Evolutionary conservation across 129 eudicot genomes (phyloP), one percentile per base, ranked within the genome.

Genomic region (Cynara cardunculus): DNA sequence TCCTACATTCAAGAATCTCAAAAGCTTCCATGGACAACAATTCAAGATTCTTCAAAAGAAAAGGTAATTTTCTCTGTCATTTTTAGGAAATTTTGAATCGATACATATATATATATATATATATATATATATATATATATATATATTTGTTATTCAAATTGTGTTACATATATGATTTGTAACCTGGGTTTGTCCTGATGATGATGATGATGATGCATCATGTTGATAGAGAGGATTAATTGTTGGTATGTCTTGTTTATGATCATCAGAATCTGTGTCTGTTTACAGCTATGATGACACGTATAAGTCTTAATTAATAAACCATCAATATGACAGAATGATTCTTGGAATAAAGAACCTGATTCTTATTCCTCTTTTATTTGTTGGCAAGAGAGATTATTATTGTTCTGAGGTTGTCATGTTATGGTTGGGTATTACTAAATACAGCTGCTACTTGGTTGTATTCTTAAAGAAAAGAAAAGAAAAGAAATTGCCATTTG

Each of bases 61-160:
- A 56, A 56, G 64, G 64, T 56, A 56, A 49, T 3, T 56, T 41
- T 56, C 64, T 69, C 76, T 82, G 72, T 67, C 24, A 69, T 69
- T 65, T 75, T 78, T 86, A 88, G 92, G 92, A 87, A 86, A 82
- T 84, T 87, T 84, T 87, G 87, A 78, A 85, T 73, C 26, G 73
- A 80, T 87, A 85, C 78, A 82, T 75, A 84, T 86, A 66, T 74
- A 7, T 39, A 78, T 76, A 81, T 66, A n/a, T n/a, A n/a, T n/a
- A n/a, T 59, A 80, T 80, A 76, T 18, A 49, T 46, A 46, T 46
- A 46, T 14, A 46, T 81, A 31, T 2, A 31, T 31, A 31, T 31
- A 32, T n/a, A 39, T 39, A 39, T 39, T 56, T 56, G 64, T 82
- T 82, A 84, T 79, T 62, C 37, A 75, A 31, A 72, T 76, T 73